These are phyloP conservation scores for Yamadazyma atlantica DNA, from an alignment of 1,139 yeast genomes.

Conservation along the genomic window DNA sequence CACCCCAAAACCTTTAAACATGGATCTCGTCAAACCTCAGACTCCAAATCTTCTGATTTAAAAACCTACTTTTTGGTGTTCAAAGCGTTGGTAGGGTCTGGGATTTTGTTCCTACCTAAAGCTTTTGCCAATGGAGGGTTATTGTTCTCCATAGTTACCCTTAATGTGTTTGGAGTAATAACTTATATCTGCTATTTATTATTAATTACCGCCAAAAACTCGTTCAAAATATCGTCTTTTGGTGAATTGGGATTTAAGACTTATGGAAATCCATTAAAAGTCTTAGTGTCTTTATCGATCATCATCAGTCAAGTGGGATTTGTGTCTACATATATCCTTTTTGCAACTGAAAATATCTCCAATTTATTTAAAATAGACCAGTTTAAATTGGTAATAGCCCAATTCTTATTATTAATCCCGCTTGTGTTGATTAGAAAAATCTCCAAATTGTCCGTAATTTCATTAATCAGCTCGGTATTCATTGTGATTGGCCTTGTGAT, in stretches of 20 bases:
- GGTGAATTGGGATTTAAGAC: slow-evolving; percentile 70
- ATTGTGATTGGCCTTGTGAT: slow-evolving; percentile 64
- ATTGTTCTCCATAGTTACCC: slow-evolving; percentile 51
- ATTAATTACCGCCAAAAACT: slow-evolving; percentile 54
- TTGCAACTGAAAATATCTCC: slow-evolving; percentile 66
- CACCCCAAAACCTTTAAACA: slow-evolving; percentile 5
- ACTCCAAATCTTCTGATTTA: slow-evolving; percentile 53
- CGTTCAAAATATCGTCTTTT: slow-evolving; percentile 63
- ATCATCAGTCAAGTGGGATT: slow-evolving; percentile 73
- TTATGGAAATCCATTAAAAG: slow-evolving; percentile 61
- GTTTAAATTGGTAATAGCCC: slow-evolving; percentile 41
- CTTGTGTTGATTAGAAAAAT: slow-evolving; percentile 70
- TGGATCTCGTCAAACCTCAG: slow-evolving; percentile 9
- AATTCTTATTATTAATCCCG: slow-evolving; percentile 62
- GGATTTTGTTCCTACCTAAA: slow-evolving; percentile 71
- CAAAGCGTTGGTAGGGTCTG: slow-evolving; percentile 77
- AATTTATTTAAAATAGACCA: slow-evolving; percentile 37
- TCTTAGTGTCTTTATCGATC: slow-evolving; percentile 59
- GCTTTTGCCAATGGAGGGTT: slow-evolving; percentile 78
- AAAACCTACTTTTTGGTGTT: slow-evolving; percentile 68
- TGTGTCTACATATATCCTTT: slow-evolving; percentile 73
- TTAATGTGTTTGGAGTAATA: slow-evolving; percentile 59
- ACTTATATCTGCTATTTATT: slow-evolving; percentile 72
- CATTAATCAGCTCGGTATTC: slow-evolving; percentile 65
- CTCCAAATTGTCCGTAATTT: slow-evolving; percentile 66